These are phyloP conservation scores for Vigna reflexopilosa DNA, from an alignment of 306 rosid species.

Conservation along the genomic window DNA sequence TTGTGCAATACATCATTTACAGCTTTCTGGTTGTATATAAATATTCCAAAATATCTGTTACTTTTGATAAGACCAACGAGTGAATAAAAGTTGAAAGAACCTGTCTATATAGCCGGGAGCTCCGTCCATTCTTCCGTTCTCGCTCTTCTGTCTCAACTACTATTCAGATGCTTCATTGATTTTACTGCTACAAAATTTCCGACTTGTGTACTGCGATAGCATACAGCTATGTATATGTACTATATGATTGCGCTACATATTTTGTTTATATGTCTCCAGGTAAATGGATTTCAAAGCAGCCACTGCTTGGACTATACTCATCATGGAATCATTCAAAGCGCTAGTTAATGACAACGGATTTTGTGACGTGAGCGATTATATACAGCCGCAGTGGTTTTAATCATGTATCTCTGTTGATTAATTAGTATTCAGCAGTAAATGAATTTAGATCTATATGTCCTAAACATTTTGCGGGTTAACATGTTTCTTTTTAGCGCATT, in stretches of 20 bases:
- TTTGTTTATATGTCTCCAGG: neutral
- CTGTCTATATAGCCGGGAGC: slow-evolving; percentile 41
- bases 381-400: slow-evolving; percentile 11
- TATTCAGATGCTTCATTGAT: slow-evolving; percentile 21
- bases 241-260: neutral
- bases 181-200: slow-evolving; percentile 5
- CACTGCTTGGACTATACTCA: slow-evolving; percentile 13
- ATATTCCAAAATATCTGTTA: slow-evolving; percentile 45
- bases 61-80: slow-evolving; percentile 42
- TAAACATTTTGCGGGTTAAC: neutral
- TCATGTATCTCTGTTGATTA: neutral
- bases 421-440: neutral
- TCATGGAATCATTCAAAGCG: neutral
- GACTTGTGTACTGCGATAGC: neutral
- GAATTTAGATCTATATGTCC: neutral
- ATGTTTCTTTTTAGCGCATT: neutral
- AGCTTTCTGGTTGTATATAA: slow-evolving; percentile 58
- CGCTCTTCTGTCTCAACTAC: slow-evolving; percentile 6
- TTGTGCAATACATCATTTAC: slow-evolving; percentile 46
- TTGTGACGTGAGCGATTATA: neutral
- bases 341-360: neutral
- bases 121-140: slow-evolving; percentile 18
- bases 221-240: neutral
- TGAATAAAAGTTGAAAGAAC: slow-evolving; percentile 48
- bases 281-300: neutral